Evolutionary conservation across 192 early-diverging fungal species (phyloP).

Genomic region (Radiomyces spectabilis): DNA sequence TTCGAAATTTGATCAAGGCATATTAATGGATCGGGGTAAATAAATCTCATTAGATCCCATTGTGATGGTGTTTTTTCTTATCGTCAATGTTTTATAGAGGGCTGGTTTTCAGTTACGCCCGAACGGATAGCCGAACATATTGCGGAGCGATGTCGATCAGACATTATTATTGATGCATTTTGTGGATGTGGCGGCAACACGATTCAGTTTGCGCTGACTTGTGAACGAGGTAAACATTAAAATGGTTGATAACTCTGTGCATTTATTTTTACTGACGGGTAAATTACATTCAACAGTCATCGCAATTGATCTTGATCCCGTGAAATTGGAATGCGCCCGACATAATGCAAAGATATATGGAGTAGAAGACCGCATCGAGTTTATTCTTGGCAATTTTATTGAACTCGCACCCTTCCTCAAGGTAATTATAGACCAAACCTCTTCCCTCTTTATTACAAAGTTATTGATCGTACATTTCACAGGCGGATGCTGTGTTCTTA

Average conservation of each 20-base stretch:
- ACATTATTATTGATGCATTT: constrained; percentile 83
- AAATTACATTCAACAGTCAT: constrained; percentile 53
- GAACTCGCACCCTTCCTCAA: constrained; percentile 60
- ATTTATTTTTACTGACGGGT: neutral
- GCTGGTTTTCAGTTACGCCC: constrained; percentile 95
- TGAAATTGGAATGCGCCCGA: constrained; percentile 68
- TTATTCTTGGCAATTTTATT: constrained; percentile 86
- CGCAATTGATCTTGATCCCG: constrained; percentile 85
- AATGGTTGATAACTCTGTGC: constrained; percentile 5
- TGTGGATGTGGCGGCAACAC: constrained; percentile 95
- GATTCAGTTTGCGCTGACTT: constrained; percentile 91
- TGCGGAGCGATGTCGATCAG: constrained; percentile 54
- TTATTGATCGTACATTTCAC: constrained; percentile 6
- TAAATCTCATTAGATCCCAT: neutral
- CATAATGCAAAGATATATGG: constrained; percentile 90
- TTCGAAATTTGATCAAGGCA: constrained; percentile 77
- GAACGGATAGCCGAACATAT: constrained; percentile 81
- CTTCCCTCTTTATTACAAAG: constrained; percentile 1
- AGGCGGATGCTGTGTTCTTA: constrained; percentile 87
- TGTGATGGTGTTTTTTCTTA: neutral
- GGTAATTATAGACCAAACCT: constrained; percentile 11
- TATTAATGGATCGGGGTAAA: constrained; percentile 74
- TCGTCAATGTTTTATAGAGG: constrained; percentile 36
- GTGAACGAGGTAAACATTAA: constrained; percentile 53
- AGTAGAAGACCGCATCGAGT: constrained; percentile 86